Conservation (phyloP, 2,329 filamentous ascomycete species). For the Talaromyces sp. region DNA sequence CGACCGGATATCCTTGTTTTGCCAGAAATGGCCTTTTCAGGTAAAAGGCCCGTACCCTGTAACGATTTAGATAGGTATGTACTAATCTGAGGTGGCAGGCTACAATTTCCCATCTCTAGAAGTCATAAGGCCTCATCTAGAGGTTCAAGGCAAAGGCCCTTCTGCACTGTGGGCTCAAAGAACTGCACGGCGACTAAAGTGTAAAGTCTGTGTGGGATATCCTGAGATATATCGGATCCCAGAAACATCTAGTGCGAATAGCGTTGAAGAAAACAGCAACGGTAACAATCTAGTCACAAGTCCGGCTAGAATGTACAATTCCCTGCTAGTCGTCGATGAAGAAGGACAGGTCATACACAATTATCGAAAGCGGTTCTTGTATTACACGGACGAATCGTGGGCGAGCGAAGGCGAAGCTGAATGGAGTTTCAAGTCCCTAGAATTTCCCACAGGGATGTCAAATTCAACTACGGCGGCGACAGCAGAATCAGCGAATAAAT, state of each 20-base stretch:
- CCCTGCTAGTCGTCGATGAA: constrained; percentile 56
- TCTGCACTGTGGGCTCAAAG: constrained; percentile 57
- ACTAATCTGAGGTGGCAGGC: constrained; percentile 37
- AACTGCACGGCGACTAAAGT: constrained; percentile 53
- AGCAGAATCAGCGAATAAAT: background rate
- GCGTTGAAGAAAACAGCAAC: background rate
- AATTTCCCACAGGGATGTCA: constrained; percentile 6
- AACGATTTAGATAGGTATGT: too few species aligned
- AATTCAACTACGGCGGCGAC: background rate
- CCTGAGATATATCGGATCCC: constrained; percentile 47
- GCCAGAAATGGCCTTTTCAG: constrained; percentile 61
- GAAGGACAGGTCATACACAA: constrained; percentile 54
- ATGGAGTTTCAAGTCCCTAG: constrained; percentile 31
- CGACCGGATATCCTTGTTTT: constrained; percentile 57
- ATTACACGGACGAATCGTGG: constrained; percentile 66
- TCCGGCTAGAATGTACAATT: constrained; percentile 53
- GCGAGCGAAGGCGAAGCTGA: constrained; percentile 50
- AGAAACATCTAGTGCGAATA: background rate
- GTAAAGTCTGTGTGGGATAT: constrained; percentile 63
- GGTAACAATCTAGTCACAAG: background rate
- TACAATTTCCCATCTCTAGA: constrained; percentile 62
- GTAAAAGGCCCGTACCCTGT: constrained; percentile 33
- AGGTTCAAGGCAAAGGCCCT: constrained; percentile 54
- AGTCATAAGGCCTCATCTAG: constrained; percentile 57
- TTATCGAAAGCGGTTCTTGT: constrained; percentile 64